A percentile compares a stretch with the other conserved stretches of the same genome.
These are phyloP conservation scores for Centella asiatica DNA, from an alignment of 129 eudicot genomes.

Conservation along the genomic window DNA sequence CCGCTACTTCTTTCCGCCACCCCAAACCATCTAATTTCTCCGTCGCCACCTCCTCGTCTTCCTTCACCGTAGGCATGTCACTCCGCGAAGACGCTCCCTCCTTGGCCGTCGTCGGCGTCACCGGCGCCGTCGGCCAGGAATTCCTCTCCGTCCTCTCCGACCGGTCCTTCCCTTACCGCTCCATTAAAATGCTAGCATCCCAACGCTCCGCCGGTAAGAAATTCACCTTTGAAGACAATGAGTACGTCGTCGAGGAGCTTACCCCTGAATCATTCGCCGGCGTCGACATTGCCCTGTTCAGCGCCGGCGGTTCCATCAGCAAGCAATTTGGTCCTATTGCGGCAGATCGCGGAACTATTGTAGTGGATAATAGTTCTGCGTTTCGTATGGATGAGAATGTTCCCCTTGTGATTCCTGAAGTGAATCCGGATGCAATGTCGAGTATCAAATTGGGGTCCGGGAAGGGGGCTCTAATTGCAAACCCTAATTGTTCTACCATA, in stretches of 20 bases:
- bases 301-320: constrained; percentile 90
- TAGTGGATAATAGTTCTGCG: constrained; percentile 97
- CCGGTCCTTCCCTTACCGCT: constrained; percentile 62
- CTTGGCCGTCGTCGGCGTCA: constrained; percentile 76
- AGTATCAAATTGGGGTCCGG: constrained; percentile 52
- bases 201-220: constrained; percentile 87
- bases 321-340: constrained; percentile 86
- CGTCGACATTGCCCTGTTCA: constrained; percentile 83
- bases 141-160: constrained; percentile 81
- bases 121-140: constrained; percentile 92
- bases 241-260: constrained; percentile 63
- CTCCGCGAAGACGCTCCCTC: constrained; percentile 73
- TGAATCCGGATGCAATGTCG: constrained; percentile 82
- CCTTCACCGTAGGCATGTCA: constrained; percentile 60
- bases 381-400: constrained; percentile 78
- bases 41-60: constrained; percentile 10
- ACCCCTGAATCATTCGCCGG: constrained; percentile 51
- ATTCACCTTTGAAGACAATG: constrained; percentile 43
- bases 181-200: constrained; percentile 72
- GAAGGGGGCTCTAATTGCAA: constrained; percentile 82
- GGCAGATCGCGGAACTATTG: constrained; percentile 54
- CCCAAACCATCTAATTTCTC: constrained; percentile 7
- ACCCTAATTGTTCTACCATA: constrained; percentile 95
- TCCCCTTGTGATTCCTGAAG: constrained; percentile 91
- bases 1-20: constrained; percentile 20